A percentile compares a stretch with the other conserved stretches of the same genome.
Evolutionary conservation across 108 stramenopile genomes (phyloP).

Genomic region (Stephanodiscus triporus): DNA sequence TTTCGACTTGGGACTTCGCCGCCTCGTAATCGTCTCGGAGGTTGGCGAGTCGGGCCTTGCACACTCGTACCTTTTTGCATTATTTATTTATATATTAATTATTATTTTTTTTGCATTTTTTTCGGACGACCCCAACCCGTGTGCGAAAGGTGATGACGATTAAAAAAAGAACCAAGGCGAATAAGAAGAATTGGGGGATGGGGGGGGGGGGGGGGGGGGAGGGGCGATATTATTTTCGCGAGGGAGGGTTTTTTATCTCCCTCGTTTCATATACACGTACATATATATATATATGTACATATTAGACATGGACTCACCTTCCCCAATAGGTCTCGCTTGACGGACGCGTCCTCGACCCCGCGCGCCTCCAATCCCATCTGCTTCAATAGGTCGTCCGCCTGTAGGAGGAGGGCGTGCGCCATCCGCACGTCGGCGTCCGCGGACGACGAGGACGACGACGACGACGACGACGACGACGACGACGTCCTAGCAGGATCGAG

Average conservation of each 20-base stretch:
- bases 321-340: constrained; percentile 75
- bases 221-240: too few species aligned
- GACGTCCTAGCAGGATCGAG: constrained; percentile 29
- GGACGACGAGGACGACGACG: constrained; percentile 46
- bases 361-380: constrained; percentile 96
- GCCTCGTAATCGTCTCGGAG: constrained; percentile 65
- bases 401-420: constrained; percentile 70
- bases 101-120: too few species aligned
- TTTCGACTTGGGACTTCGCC: constrained; percentile 39
- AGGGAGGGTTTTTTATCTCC: too few species aligned
- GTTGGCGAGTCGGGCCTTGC: constrained; percentile 45
- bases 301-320: constrained; percentile 80
- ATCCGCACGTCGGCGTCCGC: constrained; percentile 53
- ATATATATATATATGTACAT: neutral
- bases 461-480: constrained; percentile 1
- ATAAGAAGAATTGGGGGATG: too few species aligned
- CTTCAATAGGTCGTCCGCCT: constrained; percentile 93
- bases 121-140: too few species aligned
- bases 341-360: constrained; percentile 62
- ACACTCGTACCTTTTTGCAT: constrained; percentile 39
- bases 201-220: too few species aligned
- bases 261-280: too few species aligned
- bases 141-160: too few species aligned
- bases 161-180: too few species aligned
- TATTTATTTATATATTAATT: neutral